These are phyloP conservation scores for Paraurostyla sp. DNA, from an alignment of 73 alveolate species.

Conservation along the genomic window DNA sequence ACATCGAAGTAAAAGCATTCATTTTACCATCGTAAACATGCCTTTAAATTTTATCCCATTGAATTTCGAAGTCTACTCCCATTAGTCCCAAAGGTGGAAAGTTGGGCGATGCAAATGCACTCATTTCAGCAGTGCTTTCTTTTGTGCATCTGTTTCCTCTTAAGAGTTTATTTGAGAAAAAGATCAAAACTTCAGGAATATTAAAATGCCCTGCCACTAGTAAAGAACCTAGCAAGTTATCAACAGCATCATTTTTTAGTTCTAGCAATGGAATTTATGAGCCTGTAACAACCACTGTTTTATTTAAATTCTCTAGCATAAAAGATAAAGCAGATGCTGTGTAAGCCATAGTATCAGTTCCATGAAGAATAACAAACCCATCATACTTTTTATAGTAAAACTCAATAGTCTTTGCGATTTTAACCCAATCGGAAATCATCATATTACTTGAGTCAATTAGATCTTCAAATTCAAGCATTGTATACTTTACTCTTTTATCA, in stretches of 20 bases:
- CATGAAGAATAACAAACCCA: conserved; percentile 95
- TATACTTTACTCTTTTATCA: conserved; percentile 71
- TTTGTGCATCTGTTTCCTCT: conserved; percentile 90
- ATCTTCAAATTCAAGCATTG: conserved; percentile 74
- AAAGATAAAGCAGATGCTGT: conserved; percentile 98
- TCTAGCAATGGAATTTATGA: conserved; percentile 87
- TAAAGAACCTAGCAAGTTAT: conserved; percentile 85
- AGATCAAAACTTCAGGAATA: conserved; percentile 89
- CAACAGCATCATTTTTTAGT: conserved; percentile 86
- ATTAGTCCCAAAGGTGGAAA: conserved; percentile 76
- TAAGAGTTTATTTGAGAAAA: conserved; percentile 77
- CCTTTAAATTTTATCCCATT: conserved; percentile 75
- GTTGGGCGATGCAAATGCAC: conserved; percentile 88
- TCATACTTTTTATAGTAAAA: conserved; percentile 87
- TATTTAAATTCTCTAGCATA: conserved; percentile 92
- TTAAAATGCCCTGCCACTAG: conserved; percentile 88
- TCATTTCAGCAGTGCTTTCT: conserved; percentile 76
- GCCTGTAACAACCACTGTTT: conserved; percentile 94
- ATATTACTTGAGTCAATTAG: conserved; percentile 93
- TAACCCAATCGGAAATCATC: conserved; percentile 87
- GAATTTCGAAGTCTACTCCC: conserved; percentile 75
- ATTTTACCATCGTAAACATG: conserved; percentile 70
- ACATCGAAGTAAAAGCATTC: conserved; percentile 68
- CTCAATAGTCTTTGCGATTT: conserved; percentile 86
- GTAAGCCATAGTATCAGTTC: conserved; percentile 99